Evolutionary conservation across 306 rosid species (phyloP).

Genomic region (Gillenia trifoliata): DNA sequence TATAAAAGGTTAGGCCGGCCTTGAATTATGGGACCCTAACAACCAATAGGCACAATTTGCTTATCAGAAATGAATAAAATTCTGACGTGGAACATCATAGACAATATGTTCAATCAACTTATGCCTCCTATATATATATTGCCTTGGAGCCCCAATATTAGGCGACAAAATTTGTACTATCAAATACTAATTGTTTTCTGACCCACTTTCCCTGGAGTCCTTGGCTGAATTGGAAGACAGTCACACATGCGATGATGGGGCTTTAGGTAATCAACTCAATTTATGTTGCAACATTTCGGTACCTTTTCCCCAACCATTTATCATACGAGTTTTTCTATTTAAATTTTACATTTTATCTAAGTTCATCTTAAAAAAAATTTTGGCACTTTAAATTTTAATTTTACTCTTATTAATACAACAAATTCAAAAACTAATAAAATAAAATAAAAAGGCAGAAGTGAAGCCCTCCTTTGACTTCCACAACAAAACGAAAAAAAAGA

Average conservation of each 20-base stretch:
- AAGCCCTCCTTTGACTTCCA: too few relatives aligned
- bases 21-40: background rate
- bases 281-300: background rate
- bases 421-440: too few relatives aligned
- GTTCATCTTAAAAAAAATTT: too few relatives aligned
- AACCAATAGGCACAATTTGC: slow-evolving; percentile 21
- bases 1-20: slow-evolving; percentile 7
- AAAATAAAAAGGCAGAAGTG: too few relatives aligned
- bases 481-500: too few relatives aligned
- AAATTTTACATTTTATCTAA: too few relatives aligned
- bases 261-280: background rate
- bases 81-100: slow-evolving; percentile 30
- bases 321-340: too few relatives aligned
- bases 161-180: background rate
- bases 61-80: slow-evolving; percentile 23
- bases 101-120: background rate
- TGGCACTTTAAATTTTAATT: too few relatives aligned
- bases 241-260: slow-evolving; percentile 8
- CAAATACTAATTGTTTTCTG: background rate
- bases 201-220: background rate
- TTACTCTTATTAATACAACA: too few relatives aligned
- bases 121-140: background rate
- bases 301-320: background rate
- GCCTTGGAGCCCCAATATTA: slow-evolving; percentile 1
- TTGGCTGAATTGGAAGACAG: slow-evolving; percentile 1